These are phyloP conservation scores for Ceratocystiopsis sp. DNA, from an alignment of 2,329 filamentous ascomycete genomes.

Conservation along the genomic window DNA sequence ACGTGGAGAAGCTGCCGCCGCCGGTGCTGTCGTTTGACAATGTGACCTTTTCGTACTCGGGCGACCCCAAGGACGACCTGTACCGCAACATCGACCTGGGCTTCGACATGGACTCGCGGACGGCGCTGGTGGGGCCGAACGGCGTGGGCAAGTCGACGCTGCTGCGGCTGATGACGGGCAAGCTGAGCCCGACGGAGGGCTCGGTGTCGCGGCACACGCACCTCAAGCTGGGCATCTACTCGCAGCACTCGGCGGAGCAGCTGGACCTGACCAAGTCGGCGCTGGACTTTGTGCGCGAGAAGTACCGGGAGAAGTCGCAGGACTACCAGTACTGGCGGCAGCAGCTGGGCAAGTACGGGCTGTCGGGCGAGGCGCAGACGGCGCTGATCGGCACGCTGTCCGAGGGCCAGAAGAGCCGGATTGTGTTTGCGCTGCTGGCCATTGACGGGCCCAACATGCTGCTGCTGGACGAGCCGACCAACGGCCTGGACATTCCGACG, in stretches of 20 bases:
- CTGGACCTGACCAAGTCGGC: constrained; percentile 96
- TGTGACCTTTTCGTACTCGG: constrained; percentile 96
- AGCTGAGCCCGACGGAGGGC: constrained; percentile 71
- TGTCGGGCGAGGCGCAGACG: constrained; percentile 85
- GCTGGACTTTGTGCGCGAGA: constrained; percentile 93
- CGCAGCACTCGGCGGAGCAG: constrained; percentile 95
- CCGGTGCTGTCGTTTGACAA: constrained; percentile 93
- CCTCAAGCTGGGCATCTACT: constrained; percentile 96
- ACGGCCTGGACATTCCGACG: constrained; percentile 96
- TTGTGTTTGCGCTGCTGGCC: constrained; percentile 89
- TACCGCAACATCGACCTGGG: constrained; percentile 95
- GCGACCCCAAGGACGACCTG: constrained; percentile 72
- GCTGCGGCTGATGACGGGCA: constrained; percentile 89
- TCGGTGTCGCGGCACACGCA: constrained; percentile 85
- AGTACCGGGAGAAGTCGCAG: constrained; percentile 75
- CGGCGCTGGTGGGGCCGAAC: constrained; percentile 91
- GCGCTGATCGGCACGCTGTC: constrained; percentile 95
- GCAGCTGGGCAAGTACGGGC: constrained; percentile 86
- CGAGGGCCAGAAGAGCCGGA: constrained; percentile 94
- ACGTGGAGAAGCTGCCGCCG: constrained; percentile 97
- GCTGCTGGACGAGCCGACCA: constrained; percentile 93
- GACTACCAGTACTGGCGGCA: constrained; percentile 99
- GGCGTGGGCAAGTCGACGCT: constrained; percentile 98
- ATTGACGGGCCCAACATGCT: constrained; percentile 97
- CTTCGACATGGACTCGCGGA: constrained; percentile 99